Base-by-base conservation (phyloP, 2,329 filamentous ascomycete species). In the Ascochyta viciae-villosae region DNA sequence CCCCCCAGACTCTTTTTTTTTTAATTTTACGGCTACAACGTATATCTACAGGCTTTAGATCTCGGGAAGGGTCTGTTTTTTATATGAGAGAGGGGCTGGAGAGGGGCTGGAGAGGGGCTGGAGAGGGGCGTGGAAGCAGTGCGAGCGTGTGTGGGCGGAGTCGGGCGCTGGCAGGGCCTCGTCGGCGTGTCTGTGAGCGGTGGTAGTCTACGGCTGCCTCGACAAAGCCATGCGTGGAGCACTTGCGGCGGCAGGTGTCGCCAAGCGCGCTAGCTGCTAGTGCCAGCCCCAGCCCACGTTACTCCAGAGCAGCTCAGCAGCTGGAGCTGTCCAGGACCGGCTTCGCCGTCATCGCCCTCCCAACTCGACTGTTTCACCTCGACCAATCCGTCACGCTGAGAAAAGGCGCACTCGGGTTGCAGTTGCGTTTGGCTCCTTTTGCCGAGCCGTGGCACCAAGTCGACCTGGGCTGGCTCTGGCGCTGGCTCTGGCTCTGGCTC, bases 201-300 rank as follows among this genome's bases (percentile, higher is more conserved):
- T 62, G 61, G 58, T 65, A 31, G 10, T 13, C 29, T 31, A 53
- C 62, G 64, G 63, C 58, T 64, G 64, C 63, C 63, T 68, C 61
- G 61, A 50, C 56, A 59, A 61, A 62, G 61, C 63, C 61, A 42
- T 56, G 53, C 50, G 46, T 58, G 45, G 50, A 57, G 49, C 49
- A 48, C 54, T 50, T 49, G 54, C 53, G 43, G 57, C 48, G 43
- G 57, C 48, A 50, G 54, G 57, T 50, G 50, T 35, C 43, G 50
- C 51, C 51, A 54, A 54, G 35, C 45, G 33, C 54, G 27, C 54
- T 39, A 49, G 41, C 10, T 26, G 35, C 24, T 26, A 26, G 24
- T 8, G 35, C 52, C 48, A 48, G 48, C 27, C 34, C 37, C 41
- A 43, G 22, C 29, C 46, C 45, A 56, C 29, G 8, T 35, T 39